Conservation (phyloP, 2,329 filamentous ascomycete genomes). For the Berkeleyomyces rouxiae region DNA sequence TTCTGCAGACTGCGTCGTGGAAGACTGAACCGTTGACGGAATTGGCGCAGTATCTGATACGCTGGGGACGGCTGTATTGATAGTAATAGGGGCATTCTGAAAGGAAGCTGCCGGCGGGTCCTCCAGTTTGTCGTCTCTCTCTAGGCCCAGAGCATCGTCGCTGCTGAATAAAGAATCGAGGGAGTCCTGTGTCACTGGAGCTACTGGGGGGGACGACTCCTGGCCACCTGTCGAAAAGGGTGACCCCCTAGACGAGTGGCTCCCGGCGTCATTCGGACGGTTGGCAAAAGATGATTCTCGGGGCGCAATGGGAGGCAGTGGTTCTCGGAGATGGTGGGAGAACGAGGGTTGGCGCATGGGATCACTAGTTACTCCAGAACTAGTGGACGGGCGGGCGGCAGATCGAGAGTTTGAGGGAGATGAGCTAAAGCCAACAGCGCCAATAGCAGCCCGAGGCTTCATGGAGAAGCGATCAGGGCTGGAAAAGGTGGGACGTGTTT, state of each 20-base stretch:
- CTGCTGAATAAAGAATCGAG: slow-evolving; percentile 8
- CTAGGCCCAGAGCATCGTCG: background rate
- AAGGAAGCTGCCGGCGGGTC: background rate
- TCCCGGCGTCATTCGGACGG: too few relatives aligned
- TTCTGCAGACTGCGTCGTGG: background rate
- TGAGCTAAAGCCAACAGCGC: background rate
- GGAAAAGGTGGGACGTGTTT: background rate
- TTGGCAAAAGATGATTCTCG: background rate
- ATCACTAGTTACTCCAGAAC: background rate
- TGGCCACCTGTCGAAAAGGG: background rate
- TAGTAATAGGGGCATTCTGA: background rate
- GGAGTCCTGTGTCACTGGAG: background rate
- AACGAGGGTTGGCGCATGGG: background rate
- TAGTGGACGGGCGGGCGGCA: background rate
- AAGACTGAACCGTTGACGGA: slow-evolving; percentile 3
- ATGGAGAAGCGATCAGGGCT: slow-evolving; percentile 9
- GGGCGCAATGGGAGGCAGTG: background rate
- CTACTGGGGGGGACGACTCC: too few relatives aligned
- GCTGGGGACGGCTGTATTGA: slow-evolving; percentile 5
- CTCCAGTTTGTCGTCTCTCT: background rate
- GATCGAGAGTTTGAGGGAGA: background rate
- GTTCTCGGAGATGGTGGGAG: background rate
- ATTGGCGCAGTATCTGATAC: background rate
- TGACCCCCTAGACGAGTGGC: background rate
- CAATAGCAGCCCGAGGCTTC: slow-evolving; percentile 10